Percentiles rank a stretch among this genome's conserved stretches.
Evolutionary conservation across 176 grass and related monocot genomes (phyloP).

Genomic region (Carex littledalei): DNA sequence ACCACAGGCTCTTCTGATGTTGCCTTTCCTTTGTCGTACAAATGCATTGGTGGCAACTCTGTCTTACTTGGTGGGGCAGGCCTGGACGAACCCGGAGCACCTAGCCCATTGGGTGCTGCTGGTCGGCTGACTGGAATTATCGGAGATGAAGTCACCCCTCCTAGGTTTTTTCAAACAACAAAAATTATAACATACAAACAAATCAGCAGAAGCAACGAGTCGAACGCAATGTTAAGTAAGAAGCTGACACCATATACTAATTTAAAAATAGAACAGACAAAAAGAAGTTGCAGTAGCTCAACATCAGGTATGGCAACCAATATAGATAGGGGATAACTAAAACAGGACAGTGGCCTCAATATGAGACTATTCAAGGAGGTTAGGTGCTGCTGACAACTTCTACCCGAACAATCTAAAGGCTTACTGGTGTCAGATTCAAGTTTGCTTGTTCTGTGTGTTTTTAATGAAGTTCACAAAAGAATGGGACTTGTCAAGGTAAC

Average conservation of each 20-base stretch:
- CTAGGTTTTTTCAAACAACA: conserved; percentile 29
- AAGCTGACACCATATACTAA: not conserved
- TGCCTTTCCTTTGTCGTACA: conserved; percentile 49
- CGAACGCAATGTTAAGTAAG: not conserved
- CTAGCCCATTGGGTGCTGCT: conserved; percentile 55
- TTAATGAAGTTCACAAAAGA: not conserved
- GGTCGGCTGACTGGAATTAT: conserved; percentile 46
- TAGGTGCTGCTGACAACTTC: not conserved
- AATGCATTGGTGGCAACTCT: conserved; percentile 23
- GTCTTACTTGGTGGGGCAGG: conserved; percentile 46
- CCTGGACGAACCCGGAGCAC: conserved; percentile 71
- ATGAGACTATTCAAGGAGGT: not conserved
- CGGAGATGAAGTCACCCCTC: conserved; percentile 76
- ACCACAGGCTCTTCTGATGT: conserved; percentile 39
- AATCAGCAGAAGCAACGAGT: not conserved
- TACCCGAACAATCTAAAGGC: not conserved
- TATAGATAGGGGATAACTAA: not conserved
- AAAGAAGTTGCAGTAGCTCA: not conserved
- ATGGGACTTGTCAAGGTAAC: not conserved
- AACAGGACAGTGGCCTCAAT: not conserved
- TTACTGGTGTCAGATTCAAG: not conserved
- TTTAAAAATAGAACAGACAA: not conserved
- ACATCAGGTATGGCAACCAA: not conserved
- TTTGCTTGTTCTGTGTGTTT: not conserved
- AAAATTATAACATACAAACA: conserved; percentile 16